Conservation (phyloP, 2,329 filamentous ascomycete genomes). For the Colletotrichum sp. region DNA sequence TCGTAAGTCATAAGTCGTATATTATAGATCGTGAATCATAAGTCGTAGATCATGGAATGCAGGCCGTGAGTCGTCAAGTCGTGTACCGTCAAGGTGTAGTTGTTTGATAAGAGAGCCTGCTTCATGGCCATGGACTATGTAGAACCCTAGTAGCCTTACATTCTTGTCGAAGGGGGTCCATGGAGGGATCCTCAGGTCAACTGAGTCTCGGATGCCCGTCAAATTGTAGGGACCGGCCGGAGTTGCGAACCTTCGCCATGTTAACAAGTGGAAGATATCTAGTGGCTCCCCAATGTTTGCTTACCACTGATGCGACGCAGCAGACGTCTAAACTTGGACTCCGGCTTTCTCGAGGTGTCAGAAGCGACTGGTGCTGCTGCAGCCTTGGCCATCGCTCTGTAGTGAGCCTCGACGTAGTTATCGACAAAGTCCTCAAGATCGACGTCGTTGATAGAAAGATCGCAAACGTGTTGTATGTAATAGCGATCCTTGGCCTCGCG, state of each 20-base stretch:
- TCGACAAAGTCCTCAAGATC: conserved; percentile 1
- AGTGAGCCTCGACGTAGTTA: conserved; percentile 9
- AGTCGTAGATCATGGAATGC: neutral
- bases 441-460: neutral
- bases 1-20: neutral
- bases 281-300: neutral
- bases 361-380: neutral
- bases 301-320: neutral
- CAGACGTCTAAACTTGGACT: neutral
- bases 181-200: neutral
- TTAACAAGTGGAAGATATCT: neutral
- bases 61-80: neutral
- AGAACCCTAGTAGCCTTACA: neutral
- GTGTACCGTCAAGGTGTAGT: neutral
- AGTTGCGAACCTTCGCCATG: neutral
- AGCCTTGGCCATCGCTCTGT: neutral
- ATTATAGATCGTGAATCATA: neutral
- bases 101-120: neutral
- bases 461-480: neutral
- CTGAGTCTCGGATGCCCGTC: neutral
- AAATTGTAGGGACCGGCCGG: neutral
- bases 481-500: neutral
- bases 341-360: neutral
- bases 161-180: neutral
- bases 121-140: neutral